Evolutionary conservation across 2,329 filamentous ascomycete species (phyloP), one percentile per base, ranked within the genome.

Genomic region (Xylaria sp.): DNA sequence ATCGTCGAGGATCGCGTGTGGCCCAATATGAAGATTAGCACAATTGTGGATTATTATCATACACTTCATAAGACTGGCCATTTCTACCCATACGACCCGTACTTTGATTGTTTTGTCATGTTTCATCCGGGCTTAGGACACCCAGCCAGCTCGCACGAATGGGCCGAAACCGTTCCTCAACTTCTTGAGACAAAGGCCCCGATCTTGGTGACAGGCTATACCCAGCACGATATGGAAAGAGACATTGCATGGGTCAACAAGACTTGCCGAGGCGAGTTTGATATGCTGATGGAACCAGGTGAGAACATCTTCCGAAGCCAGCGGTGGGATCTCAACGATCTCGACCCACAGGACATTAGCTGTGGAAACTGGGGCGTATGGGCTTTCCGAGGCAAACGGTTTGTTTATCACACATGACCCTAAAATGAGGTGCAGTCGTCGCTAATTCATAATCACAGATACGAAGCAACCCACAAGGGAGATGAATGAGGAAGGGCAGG

Each of bases 41-140:
- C 96, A 0, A 97, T 93, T 72, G 94, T 98, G 53, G 95, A 99
- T 70, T 97, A 99, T 80, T 99, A 96, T 80, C 94, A 99, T 78
- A 98, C 92, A 2, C 86, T 99, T 69, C 94, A 99, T 79, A 87
- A 93, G 74, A 91, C 94, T 0, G 90, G 92, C 48, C 86, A 93
- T 74, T 99, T 98, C 79, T 87, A 91, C 60, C 95, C 96, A 0
- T 97, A 96, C 74, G 95, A 99, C 74, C 95, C 95, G 0, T 99
- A 99, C 80, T 97, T 99, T 76, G 95, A 99, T 81, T 95, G 91
- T 77, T 97, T 99, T 74, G 88, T 99, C 72, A 85, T 97, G 53
- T 99, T 98, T 83, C 96, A 99, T 73, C 96, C 96, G 0, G 96
- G 96, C 8, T 85, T 99, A 17, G 96, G 95, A 11, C 95, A 99